Conservation (phyloP, 1,139 yeast genomes). For the Hemisphaericaspora xylofermentans region DNA sequence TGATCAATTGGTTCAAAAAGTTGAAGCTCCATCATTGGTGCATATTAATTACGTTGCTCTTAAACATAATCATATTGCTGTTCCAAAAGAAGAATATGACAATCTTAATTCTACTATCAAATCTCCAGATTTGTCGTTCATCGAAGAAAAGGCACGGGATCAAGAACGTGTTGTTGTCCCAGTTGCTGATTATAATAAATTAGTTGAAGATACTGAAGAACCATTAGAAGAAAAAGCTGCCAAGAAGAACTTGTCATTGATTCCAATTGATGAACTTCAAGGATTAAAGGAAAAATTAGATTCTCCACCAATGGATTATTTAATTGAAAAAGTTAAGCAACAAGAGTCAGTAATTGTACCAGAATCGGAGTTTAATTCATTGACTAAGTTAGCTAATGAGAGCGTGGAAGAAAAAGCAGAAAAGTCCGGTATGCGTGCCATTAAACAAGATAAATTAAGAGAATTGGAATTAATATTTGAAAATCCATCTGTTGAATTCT, state of each 20-base stretch:
- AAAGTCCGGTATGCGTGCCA: constrained; percentile 1
- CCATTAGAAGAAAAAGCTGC: constrained; percentile 20
- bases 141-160: constrained; percentile 14
- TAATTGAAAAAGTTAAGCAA: constrained; percentile 3
- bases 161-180: constrained; percentile 13
- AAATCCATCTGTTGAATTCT: constrained; percentile 25
- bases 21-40: constrained; percentile 27
- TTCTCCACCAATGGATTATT: constrained; percentile 3
- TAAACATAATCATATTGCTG: constrained; percentile 15
- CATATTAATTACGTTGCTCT: constrained; percentile 35
- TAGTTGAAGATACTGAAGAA: constrained; percentile 14
- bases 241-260: constrained; percentile 13
- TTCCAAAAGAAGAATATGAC: constrained; percentile 14
- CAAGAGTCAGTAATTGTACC: constrained; percentile 3
- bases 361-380: constrained; percentile 2
- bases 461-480: constrained; percentile 14
- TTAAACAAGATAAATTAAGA: constrained; percentile 20
- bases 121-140: constrained; percentile 5
- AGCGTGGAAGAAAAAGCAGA: constrained; percentile 3
- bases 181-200: constrained; percentile 11
- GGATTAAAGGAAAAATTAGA: constrained; percentile 1
- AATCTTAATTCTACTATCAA: constrained; percentile 3
- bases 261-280: constrained; percentile 4
- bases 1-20: constrained; percentile 12
- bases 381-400: constrained; percentile 2